Percentiles rank a stretch among this genome's conserved stretches.
Evolutionary conservation across 306 rosid species (phyloP).

Genomic region (Cicer cuneatum): DNA sequence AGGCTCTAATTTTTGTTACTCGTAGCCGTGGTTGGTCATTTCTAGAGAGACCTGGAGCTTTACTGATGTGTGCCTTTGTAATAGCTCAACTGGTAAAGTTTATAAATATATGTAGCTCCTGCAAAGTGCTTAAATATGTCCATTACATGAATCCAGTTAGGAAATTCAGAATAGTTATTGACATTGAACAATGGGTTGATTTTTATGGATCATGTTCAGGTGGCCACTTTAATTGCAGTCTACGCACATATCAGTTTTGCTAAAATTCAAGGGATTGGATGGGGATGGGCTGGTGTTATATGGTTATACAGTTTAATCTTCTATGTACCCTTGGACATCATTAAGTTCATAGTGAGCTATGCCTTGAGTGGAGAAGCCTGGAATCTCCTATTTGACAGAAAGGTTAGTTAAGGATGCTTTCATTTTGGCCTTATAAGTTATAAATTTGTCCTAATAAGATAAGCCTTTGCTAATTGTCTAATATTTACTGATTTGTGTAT

Average conservation of each 20-base stretch:
- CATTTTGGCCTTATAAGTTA: neutral
- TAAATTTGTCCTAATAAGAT: neutral
- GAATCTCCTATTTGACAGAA: conserved; percentile 77
- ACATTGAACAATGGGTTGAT: conserved; percentile 36
- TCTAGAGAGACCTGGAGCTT: conserved; percentile 76
- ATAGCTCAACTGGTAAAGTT: conserved; percentile 76
- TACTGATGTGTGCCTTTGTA: conserved; percentile 80
- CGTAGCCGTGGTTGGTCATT: conserved; percentile 81
- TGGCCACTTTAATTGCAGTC: conserved; percentile 83
- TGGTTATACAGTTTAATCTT: conserved; percentile 81
- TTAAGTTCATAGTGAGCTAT: conserved; percentile 77
- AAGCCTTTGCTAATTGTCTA: conserved; percentile 15
- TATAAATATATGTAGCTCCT: conserved; percentile 12
- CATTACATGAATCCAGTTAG: neutral
- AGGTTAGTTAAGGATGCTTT: conserved; percentile 50
- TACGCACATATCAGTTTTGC: conserved; percentile 83
- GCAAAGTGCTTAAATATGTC: conserved; percentile 9
- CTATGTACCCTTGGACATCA: conserved; percentile 79
- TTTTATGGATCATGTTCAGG: conserved; percentile 53
- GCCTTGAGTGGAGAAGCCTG: conserved; percentile 84
- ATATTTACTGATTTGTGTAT: conserved; percentile 34
- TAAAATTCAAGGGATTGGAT: conserved; percentile 74
- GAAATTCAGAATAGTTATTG: neutral
- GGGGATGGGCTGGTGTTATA: conserved; percentile 91
- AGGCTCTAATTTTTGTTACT: conserved; percentile 89